Evolutionary conservation across 2,329 filamentous ascomycete species (phyloP).

Genomic region (Helotiales sp.): DNA sequence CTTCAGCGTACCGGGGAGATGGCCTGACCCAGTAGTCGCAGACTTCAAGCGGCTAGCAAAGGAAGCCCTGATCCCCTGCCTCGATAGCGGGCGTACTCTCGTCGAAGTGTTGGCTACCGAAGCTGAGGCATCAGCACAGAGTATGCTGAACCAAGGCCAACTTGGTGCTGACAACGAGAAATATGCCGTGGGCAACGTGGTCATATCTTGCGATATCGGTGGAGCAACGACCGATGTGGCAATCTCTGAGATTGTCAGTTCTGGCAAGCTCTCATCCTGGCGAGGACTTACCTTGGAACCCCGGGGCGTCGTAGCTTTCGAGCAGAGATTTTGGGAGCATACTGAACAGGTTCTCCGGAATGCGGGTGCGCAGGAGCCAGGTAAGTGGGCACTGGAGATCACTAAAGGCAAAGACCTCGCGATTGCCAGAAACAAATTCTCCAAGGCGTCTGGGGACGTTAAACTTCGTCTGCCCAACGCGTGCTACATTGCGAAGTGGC

Average conservation of each 20-base stretch:
- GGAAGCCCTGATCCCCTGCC: background rate
- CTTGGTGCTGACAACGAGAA: background rate
- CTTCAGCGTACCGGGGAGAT: background rate
- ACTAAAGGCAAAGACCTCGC: background rate
- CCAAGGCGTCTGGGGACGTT: background rate
- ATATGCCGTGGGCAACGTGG: background rate
- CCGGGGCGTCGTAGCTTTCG: background rate
- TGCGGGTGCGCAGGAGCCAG: background rate
- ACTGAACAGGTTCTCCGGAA: background rate
- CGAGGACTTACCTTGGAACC: background rate
- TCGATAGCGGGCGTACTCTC: background rate
- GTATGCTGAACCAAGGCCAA: background rate
- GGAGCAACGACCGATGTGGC: background rate
- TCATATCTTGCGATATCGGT: background rate
- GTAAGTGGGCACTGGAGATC: background rate
- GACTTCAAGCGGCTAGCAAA: background rate
- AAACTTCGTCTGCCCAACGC: background rate
- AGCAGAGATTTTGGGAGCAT: background rate
- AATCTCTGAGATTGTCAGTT: background rate
- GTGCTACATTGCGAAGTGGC: background rate
- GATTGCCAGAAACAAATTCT: background rate
- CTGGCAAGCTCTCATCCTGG: background rate
- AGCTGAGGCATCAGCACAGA: background rate
- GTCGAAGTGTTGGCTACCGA: background rate
- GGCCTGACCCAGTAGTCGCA: background rate